These are phyloP conservation scores for Teratosphaeria viscida DNA, from an alignment of 2,329 filamentous ascomycete species.

Conservation along the genomic window DNA sequence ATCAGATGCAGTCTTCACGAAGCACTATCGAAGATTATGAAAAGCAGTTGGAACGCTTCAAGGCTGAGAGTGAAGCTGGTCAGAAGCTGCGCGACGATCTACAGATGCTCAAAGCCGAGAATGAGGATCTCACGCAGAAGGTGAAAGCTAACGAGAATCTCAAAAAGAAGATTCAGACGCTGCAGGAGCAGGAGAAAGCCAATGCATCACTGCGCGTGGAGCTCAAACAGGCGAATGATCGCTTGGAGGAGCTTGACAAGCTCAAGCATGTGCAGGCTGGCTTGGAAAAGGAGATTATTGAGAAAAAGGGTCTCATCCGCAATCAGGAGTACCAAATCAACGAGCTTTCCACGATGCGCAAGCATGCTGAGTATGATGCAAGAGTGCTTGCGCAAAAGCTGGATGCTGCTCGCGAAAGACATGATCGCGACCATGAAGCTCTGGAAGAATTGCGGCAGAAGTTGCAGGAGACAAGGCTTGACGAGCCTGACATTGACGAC, in stretches of 20 bases:
- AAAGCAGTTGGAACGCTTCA: slow-evolving; percentile 34
- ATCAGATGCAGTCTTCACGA: slow-evolving; percentile 34
- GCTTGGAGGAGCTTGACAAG: slow-evolving; percentile 34
- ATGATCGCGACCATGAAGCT: slow-evolving; percentile 37
- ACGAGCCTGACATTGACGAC: slow-evolving; percentile 17
- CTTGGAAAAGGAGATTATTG: slow-evolving; percentile 41
- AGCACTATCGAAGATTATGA: slow-evolving; percentile 37
- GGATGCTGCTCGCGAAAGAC: slow-evolving; percentile 37
- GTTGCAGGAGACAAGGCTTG: slow-evolving; percentile 32
- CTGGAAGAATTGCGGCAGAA: slow-evolving; percentile 37
- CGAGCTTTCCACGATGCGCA: slow-evolving; percentile 38
- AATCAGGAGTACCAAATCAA: slow-evolving; percentile 43
- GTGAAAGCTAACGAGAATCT: slow-evolving; percentile 43
- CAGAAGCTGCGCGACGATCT: slow-evolving; percentile 41
- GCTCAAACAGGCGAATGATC: slow-evolving; percentile 34
- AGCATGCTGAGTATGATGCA: slow-evolving; percentile 39
- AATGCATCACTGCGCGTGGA: slow-evolving; percentile 35
- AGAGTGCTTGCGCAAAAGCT: slow-evolving; percentile 36
- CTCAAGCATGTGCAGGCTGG: slow-evolving; percentile 34
- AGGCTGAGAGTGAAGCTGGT: slow-evolving; percentile 33
- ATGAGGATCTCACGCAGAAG: slow-evolving; percentile 39
- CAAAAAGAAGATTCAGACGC: slow-evolving; percentile 42
- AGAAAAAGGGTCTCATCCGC: slow-evolving; percentile 39
- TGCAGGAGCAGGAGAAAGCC: slow-evolving; percentile 38
- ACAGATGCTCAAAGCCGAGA: slow-evolving; percentile 38